phyloP scores from a whole-genome alignment of 2,329 filamentous ascomycete genomes.

The Diaporthe batatas region DNA sequence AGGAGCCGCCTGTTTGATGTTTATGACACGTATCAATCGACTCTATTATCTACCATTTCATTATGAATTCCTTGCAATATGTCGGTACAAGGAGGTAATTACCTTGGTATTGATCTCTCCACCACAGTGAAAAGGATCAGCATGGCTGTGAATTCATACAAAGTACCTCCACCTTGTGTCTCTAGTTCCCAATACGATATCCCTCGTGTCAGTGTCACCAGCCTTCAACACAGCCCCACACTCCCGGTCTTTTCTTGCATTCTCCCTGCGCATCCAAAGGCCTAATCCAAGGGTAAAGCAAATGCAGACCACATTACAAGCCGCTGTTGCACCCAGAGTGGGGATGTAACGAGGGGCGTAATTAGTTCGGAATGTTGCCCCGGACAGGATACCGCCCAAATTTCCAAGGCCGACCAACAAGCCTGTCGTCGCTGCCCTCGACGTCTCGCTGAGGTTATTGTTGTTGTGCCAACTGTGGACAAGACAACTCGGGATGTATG shows the following conservation, averaged over 20 bases:
- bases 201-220: constrained; percentile 55
- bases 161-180: constrained; percentile 55
- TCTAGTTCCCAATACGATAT: constrained; percentile 54
- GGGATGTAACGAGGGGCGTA: constrained; percentile 64
- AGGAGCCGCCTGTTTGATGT: background rate
- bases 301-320: constrained; percentile 58
- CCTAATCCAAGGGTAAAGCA: constrained; percentile 54
- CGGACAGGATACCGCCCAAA: constrained; percentile 60
- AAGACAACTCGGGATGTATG: constrained; percentile 62
- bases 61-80: too few relatives aligned
- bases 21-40: background rate
- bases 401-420: constrained; percentile 63
- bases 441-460: constrained; percentile 64
- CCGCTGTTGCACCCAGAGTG: constrained; percentile 57
- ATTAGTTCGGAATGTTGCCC: constrained; percentile 59
- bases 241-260: constrained; percentile 54
- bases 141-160: constrained; percentile 9
- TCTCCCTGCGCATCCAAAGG: constrained; percentile 61
- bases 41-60: background rate
- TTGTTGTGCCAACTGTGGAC: constrained; percentile 66
- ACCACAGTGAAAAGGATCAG: background rate
- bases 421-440: constrained; percentile 61
- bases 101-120: too few relatives aligned
- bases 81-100: too few relatives aligned
- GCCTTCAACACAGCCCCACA: constrained; percentile 53